Conservation (phyloP, 768 basidiomycete genomes). For the Hypsizygus marmoreus region DNA sequence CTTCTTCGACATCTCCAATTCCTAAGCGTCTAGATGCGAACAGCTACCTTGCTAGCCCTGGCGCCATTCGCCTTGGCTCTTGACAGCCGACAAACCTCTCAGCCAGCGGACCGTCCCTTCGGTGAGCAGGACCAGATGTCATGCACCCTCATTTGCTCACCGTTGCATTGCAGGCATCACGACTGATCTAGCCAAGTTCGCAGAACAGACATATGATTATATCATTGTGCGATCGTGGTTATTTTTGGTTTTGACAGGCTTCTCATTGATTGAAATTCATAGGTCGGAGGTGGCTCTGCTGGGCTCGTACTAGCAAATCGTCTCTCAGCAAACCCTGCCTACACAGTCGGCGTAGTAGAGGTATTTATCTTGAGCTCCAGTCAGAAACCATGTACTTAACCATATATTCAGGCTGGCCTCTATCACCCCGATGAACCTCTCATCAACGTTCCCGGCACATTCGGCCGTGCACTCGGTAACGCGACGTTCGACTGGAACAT, state of each 20-base stretch:
- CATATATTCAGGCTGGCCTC: constrained; percentile 20
- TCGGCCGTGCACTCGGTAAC: constrained; percentile 7
- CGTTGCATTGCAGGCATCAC: constrained; percentile 7
- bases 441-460: constrained; percentile 16
- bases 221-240: constrained; percentile 8
- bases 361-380: constrained; percentile 1
- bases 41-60: constrained; percentile 3
- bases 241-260: background rate
- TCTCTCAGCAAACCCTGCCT: constrained; percentile 23
- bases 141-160: background rate
- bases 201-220: constrained; percentile 16
- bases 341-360: constrained; percentile 31
- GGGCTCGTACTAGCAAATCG: constrained; percentile 24
- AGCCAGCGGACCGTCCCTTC: background rate
- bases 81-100: too few relatives aligned
- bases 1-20: background rate
- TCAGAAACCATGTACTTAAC: background rate
- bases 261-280: too few relatives aligned
- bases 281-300: constrained; percentile 24
- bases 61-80: background rate
- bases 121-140: background rate
- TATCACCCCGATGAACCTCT: constrained; percentile 19
- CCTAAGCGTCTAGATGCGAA: too few relatives aligned
- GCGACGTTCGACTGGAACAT: constrained; percentile 14
- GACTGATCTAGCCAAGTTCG: constrained; percentile 10